Conservation (phyloP, 1,284 basidiomycete genomes). For the Ceratorhiza oryzae-sativae region DNA sequence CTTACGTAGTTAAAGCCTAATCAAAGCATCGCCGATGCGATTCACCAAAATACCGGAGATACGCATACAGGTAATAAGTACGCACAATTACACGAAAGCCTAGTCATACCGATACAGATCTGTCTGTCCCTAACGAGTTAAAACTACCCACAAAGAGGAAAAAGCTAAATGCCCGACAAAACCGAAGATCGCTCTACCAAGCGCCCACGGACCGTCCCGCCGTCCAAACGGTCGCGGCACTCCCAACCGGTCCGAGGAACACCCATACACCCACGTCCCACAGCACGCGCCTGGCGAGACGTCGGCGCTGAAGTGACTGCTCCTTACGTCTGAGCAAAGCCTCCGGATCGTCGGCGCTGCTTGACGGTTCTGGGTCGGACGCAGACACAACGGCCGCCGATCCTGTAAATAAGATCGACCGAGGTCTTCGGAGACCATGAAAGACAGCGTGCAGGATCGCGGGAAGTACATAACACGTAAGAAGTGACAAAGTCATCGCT, state of each 20-base stretch:
- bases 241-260: slow-evolving; percentile 29
- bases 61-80: slow-evolving; percentile 35
- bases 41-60: neutral
- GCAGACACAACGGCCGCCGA: neutral
- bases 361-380: neutral
- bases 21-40: slow-evolving; percentile 21
- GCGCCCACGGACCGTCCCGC: slow-evolving; percentile 27
- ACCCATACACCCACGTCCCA: slow-evolving; percentile 35
- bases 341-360: slow-evolving; percentile 21
- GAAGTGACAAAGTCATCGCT: slow-evolving; percentile 35
- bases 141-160: slow-evolving; percentile 12
- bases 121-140: slow-evolving; percentile 2
- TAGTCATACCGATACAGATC: slow-evolving; percentile 32
- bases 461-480: slow-evolving; percentile 37
- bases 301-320: slow-evolving; percentile 31
- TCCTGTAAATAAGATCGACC: slow-evolving; percentile 25
- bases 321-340: slow-evolving; percentile 23
- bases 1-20: slow-evolving; percentile 27
- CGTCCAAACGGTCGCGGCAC: slow-evolving; percentile 28
- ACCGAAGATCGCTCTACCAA: slow-evolving; percentile 24
- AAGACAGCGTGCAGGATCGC: slow-evolving; percentile 31
- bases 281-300: slow-evolving; percentile 20
- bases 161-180: slow-evolving; percentile 1
- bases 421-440: slow-evolving; percentile 30
- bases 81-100: slow-evolving; percentile 9